A percentile compares a stretch with the other conserved stretches of the same genome.
phyloP scores from a whole-genome alignment of 2,329 filamentous ascomycete genomes.

The Epichloe sp. region DNA sequence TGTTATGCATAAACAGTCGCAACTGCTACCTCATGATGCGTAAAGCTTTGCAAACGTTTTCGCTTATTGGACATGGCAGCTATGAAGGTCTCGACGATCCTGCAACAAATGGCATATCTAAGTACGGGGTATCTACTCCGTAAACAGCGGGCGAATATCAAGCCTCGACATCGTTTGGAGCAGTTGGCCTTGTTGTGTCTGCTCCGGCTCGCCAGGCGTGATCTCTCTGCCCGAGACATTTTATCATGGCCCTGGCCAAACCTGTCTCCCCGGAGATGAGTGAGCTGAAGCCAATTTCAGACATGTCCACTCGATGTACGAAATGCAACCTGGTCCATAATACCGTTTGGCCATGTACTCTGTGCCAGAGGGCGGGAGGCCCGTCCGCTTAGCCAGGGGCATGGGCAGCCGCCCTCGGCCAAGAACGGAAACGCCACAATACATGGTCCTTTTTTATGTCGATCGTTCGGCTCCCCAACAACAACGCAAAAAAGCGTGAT shows the following conservation, averaged over 20 bases:
- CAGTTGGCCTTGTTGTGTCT: background rate
- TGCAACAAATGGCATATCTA: background rate
- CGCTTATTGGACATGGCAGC: background rate
- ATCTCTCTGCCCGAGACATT: conserved; percentile 9
- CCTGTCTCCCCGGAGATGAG: conserved; percentile 4
- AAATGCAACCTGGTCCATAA: background rate
- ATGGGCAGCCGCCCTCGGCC: conserved; percentile 1
- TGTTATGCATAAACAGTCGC: background rate
- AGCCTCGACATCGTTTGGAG: background rate
- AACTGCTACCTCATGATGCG: background rate
- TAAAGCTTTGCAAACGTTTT: background rate
- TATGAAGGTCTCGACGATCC: background rate
- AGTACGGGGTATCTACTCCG: too few relatives aligned
- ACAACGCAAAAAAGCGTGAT: background rate
- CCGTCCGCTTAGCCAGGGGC: too few relatives aligned
- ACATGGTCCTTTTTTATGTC: background rate
- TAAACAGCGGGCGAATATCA: background rate
- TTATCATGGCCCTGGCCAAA: conserved; percentile 5
- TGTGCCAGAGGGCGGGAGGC: conserved; percentile 5
- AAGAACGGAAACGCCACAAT: background rate
- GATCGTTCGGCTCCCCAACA: background rate
- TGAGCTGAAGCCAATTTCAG: background rate
- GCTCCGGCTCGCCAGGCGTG: background rate
- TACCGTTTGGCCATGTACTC: background rate
- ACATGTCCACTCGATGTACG: background rate